Evolutionary conservation across 805 yeast species (phyloP), one percentile per base, ranked within the genome.

Genomic region (Saccharomyces eubayanus): DNA sequence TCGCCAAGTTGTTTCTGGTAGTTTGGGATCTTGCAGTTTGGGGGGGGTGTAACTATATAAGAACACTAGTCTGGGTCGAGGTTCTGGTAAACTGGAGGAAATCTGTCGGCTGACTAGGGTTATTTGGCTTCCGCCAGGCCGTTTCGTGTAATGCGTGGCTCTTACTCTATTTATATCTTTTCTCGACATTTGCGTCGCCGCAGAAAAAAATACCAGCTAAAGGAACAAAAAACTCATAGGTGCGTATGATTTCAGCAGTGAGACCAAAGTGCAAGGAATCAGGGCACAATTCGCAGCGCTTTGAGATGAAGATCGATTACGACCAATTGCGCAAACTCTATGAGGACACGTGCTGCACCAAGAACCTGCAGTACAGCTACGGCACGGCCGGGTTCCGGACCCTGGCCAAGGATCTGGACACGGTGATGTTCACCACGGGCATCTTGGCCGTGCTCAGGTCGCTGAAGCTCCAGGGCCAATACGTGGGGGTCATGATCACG

Each of bases 371-470:
- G 1, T 85, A 81, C 64, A 71, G 80, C 16, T 94, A 94, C 64
- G 99, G 99, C n/a, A 94, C 99, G 0, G 99, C 99, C 1, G 99
- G 99, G 8, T 94, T 94, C 73, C 80, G 99, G 55, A 84, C 84
- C 73, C 74, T 80, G 49, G 91, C 96, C 1, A 66, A 71, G 21
- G 70, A 77, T 16, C 73, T 92, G 59, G 96, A 89, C 65, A 84
- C 89, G 16, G 92, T 91, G 31, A 86, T 89, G 69, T 88, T 82
- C 68, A 78, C 92, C 6, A 89, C 87, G 16, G 96, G 97, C 1
- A 74, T 90, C 20, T 67, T 91, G 28, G 97, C 99, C 0, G 74
- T 84, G 1, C 73, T 94, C 57, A 77, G 99, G 63, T 90, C 97
- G n/a, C 78, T 84, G 55, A 77, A 74, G 56, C 72, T 87, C 31